Percentiles rank a stretch among this genome's conserved stretches.
Conservation (phyloP, 176 grass and related monocot genomes). For the Calamus simplicifolius region DNA sequence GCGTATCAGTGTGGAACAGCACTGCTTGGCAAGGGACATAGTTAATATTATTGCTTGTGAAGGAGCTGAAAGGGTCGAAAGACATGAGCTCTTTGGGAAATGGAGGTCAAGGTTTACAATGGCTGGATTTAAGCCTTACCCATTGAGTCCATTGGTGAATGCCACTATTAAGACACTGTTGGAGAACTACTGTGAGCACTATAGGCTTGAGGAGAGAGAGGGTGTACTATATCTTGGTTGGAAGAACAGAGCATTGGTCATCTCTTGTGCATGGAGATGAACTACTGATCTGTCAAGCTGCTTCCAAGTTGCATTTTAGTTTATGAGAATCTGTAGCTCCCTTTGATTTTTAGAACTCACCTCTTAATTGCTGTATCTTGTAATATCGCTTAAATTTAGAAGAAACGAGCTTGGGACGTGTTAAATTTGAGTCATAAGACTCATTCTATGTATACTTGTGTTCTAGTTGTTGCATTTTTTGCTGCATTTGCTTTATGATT, state of each 20-base stretch:
- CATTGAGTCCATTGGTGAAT: conserved; percentile 69
- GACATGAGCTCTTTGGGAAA: conserved; percentile 78
- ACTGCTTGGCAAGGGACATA: conserved; percentile 86
- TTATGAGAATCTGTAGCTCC: too few species aligned
- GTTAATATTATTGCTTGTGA: conserved; percentile 86
- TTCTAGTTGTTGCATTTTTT: too few species aligned
- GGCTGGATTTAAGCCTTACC: conserved; percentile 77
- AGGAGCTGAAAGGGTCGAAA: conserved; percentile 70
- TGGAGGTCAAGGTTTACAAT: conserved; percentile 80
- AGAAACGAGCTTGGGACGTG: not conserved
- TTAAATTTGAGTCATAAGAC: too few species aligned
- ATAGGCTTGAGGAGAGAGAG: conserved; percentile 70
- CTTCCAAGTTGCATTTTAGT: too few species aligned
- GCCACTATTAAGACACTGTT: conserved; percentile 75
- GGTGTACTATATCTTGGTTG: conserved; percentile 85
- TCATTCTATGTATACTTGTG: too few species aligned
- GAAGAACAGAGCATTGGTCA: conserved; percentile 64
- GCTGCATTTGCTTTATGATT: too few species aligned
- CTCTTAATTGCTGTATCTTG: not conserved
- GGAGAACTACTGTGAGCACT: conserved; percentile 68
- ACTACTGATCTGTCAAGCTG: conserved; percentile 13
- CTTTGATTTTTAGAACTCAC: not conserved
- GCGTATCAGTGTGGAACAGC: conserved; percentile 78
- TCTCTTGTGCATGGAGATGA: conserved; percentile 91
- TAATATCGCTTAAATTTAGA: not conserved